Conservation (phyloP, 2,329 filamentous ascomycete genomes). For the Aspergillus calidoustus region DNA sequence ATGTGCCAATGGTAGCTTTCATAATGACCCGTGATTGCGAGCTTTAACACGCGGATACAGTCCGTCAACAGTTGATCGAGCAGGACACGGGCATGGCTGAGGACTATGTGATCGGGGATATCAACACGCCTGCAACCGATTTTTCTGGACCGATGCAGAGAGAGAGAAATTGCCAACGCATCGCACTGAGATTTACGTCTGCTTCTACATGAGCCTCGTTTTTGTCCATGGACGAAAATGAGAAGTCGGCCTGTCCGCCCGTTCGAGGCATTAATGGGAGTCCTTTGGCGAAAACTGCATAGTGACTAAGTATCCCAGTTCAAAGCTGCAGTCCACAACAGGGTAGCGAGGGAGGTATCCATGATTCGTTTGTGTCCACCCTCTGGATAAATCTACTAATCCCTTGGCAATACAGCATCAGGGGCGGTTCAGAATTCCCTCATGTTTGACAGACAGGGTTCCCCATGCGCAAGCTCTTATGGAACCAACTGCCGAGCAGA, state of each 20-base stretch:
- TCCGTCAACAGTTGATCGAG: background rate
- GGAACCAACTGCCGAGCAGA: conserved; percentile 12
- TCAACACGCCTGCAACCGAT: background rate
- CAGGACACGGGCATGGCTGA: background rate
- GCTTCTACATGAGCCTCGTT: background rate
- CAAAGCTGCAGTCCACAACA: background rate
- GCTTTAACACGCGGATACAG: background rate
- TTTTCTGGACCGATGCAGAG: background rate
- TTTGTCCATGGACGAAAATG: background rate
- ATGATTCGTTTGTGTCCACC: background rate
- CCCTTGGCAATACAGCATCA: background rate
- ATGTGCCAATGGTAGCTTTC: no score
- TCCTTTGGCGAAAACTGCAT: background rate
- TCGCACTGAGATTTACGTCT: background rate
- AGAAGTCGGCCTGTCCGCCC: background rate
- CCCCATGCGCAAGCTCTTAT: conserved; percentile 5
- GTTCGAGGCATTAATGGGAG: background rate
- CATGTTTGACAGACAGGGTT: conserved; percentile 6
- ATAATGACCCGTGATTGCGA: background rate
- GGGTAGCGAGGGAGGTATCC: background rate
- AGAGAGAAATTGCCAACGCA: no score
- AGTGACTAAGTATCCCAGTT: background rate
- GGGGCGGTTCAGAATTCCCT: conserved; percentile 7
- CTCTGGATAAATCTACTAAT: background rate
- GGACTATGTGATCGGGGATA: background rate